Evolutionary conservation across 495 filamentous ascomycete species (phyloP).

Genomic region (Lentithecium fluviatile): DNA sequence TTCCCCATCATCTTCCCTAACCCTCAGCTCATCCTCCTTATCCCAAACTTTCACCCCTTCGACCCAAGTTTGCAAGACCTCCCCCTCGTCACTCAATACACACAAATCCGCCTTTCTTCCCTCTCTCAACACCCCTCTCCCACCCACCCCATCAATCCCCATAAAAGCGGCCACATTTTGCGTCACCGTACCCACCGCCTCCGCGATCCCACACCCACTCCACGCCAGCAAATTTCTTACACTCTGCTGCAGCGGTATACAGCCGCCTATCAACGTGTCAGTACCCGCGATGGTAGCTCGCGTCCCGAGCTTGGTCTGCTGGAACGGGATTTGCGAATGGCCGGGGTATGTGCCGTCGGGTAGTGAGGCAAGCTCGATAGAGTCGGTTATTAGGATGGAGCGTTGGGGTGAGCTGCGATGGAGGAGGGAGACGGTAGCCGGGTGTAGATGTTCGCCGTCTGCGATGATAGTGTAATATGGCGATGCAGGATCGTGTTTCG

Average conservation of each 20-base stretch:
- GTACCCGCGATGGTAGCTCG: slow-evolving; percentile 43
- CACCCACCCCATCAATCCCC: slow-evolving; percentile 41
- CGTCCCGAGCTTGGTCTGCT: slow-evolving; percentile 45
- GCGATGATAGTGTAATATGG: slow-evolving; percentile 64
- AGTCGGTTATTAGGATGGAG: slow-evolving; percentile 62
- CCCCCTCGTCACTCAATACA: slow-evolving; percentile 46
- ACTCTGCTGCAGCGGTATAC: slow-evolving; percentile 46
- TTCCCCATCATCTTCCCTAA: slow-evolving; percentile 19
- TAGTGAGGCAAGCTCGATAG: slow-evolving; percentile 56
- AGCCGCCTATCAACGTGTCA: slow-evolving; percentile 49
- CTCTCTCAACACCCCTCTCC: slow-evolving; percentile 42
- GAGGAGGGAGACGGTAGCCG: slow-evolving; percentile 58
- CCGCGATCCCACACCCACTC: slow-evolving; percentile 46
- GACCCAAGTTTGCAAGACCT: slow-evolving; percentile 52
- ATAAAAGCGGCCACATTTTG: slow-evolving; percentile 52
- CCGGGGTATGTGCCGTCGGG: slow-evolving; percentile 57
- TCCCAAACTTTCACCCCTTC: slow-evolving; percentile 48
- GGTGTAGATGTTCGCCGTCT: slow-evolving; percentile 64
- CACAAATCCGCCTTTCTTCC: slow-evolving; percentile 51
- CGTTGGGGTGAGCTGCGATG: slow-evolving; percentile 57
- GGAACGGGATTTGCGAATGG: slow-evolving; percentile 47
- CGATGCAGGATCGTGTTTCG: slow-evolving; percentile 32
- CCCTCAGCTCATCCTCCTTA: slow-evolving; percentile 22
- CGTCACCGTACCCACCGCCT: slow-evolving; percentile 50
- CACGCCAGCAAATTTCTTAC: slow-evolving; percentile 49